phyloP scores from a whole-genome alignment of 345 rosid species.

The Cardamine occulta region DNA sequence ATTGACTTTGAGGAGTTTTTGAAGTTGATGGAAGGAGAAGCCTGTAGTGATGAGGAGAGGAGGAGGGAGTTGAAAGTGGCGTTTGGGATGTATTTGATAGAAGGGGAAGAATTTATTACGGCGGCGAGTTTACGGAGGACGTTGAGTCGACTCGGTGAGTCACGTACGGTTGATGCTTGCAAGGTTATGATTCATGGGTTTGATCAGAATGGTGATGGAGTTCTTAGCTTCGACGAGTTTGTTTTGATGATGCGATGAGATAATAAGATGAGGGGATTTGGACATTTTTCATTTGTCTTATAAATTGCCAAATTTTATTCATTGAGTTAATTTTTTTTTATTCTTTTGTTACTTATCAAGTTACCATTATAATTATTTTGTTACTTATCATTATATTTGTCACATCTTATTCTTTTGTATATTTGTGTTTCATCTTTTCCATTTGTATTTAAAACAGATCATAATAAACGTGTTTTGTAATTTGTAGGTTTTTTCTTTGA shows the following conservation, averaged over 20 bases:
- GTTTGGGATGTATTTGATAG: slow-evolving; percentile 56
- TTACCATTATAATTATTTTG: background rate
- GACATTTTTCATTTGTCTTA: background rate
- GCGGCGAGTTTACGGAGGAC: slow-evolving; percentile 59
- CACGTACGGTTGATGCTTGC: slow-evolving; percentile 55
- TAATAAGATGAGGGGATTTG: background rate
- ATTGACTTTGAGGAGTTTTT: slow-evolving; percentile 60
- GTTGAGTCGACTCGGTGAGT: slow-evolving; percentile 60
- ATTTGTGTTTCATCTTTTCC: background rate
- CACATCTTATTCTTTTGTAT: background rate
- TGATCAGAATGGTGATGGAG: slow-evolving; percentile 73
- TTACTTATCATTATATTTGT: background rate
- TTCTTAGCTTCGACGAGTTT: slow-evolving; percentile 73
- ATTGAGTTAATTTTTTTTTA: background rate
- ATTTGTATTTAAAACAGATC: background rate
- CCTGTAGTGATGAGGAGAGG: slow-evolving; percentile 49
- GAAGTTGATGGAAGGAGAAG: slow-evolving; percentile 50
- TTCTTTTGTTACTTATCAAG: too few relatives aligned
- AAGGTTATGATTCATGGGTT: slow-evolving; percentile 61
- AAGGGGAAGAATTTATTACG: slow-evolving; percentile 61
- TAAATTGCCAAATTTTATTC: background rate
- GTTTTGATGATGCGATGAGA: slow-evolving; percentile 62
- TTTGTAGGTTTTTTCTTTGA: background rate
- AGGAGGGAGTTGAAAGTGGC: slow-evolving; percentile 51
- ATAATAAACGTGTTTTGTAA: background rate